These are phyloP conservation scores for Poa annua DNA, from an alignment of 176 grass and related monocot species.

Conservation along the genomic window DNA sequence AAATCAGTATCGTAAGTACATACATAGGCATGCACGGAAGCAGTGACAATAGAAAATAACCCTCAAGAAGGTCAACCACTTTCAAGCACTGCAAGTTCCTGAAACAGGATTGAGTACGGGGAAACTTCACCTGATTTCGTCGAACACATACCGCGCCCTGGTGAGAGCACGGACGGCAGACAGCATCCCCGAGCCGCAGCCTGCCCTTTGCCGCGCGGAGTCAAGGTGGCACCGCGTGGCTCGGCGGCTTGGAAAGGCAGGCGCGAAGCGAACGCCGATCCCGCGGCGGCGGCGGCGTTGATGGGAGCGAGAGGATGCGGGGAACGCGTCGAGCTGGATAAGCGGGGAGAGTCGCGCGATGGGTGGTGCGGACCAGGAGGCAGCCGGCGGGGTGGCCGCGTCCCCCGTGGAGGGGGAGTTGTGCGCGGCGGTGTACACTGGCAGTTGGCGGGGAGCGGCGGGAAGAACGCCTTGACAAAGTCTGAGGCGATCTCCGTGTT, in stretches of 20 bases:
- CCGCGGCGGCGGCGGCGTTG: background rate
- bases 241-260: background rate
- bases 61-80: constrained; percentile 1
- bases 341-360: background rate
- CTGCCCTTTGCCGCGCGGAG: too few relatives aligned
- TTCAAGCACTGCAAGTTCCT: background rate
- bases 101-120: background rate
- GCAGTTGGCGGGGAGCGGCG: constrained; percentile 38
- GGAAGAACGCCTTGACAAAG: constrained; percentile 19
- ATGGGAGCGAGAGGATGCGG: background rate
- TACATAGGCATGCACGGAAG: background rate
- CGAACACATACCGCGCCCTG: constrained; percentile 36
- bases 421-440: background rate
- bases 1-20: too few relatives aligned
- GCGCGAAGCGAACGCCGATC: constrained; percentile 7
- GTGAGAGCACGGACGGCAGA: constrained; percentile 19
- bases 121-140: constrained; percentile 25
- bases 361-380: background rate
- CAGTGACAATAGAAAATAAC: background rate
- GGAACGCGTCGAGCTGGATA: background rate
- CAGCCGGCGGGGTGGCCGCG: background rate
- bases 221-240: background rate
- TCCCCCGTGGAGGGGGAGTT: background rate
- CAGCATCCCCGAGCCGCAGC: background rate
- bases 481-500: background rate